phyloP scores from a whole-genome alignment of 306 rosid species.

The Fragaria iinumae region DNA sequence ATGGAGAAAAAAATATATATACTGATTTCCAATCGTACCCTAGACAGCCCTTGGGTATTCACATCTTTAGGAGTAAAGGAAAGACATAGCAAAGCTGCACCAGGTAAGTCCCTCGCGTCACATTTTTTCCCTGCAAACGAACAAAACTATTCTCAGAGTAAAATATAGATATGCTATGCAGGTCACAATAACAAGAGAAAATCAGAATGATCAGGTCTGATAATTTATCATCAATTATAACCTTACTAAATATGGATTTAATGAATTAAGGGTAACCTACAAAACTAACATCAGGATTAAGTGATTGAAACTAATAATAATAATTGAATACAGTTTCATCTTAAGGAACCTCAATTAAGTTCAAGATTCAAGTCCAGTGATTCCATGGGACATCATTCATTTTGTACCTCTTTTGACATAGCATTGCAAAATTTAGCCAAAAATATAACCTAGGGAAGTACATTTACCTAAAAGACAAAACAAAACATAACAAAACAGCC shows the following conservation, averaged over 20 bases:
- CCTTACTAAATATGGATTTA: slow-evolving; percentile 6
- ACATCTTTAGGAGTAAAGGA: slow-evolving; percentile 67
- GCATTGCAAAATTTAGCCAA: background rate
- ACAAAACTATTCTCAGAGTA: slow-evolving; percentile 25
- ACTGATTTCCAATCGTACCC: slow-evolving; percentile 44
- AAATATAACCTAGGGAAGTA: background rate
- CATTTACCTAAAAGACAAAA: background rate
- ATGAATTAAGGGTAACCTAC: slow-evolving; percentile 12
- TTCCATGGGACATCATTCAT: background rate
- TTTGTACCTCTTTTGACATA: background rate
- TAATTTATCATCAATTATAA: slow-evolving; percentile 1
- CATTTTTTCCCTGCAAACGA: slow-evolving; percentile 54
- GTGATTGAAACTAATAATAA: background rate
- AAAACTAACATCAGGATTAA: background rate
- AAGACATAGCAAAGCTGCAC: slow-evolving; percentile 77
- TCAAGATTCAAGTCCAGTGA: background rate
- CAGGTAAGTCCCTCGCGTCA: slow-evolving; percentile 65
- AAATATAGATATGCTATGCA: slow-evolving; percentile 3
- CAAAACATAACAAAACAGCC: too few relatives aligned
- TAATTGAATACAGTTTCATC: background rate
- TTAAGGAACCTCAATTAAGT: background rate
- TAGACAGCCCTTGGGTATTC: slow-evolving; percentile 45
- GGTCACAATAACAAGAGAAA: slow-evolving; percentile 17
- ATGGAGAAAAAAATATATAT: slow-evolving; percentile 20
- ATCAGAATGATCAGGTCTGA: slow-evolving; percentile 16